phyloP scores from a whole-genome alignment of 192 early-diverging fungal genomes.

The Paraglomus brasilianum region DNA sequence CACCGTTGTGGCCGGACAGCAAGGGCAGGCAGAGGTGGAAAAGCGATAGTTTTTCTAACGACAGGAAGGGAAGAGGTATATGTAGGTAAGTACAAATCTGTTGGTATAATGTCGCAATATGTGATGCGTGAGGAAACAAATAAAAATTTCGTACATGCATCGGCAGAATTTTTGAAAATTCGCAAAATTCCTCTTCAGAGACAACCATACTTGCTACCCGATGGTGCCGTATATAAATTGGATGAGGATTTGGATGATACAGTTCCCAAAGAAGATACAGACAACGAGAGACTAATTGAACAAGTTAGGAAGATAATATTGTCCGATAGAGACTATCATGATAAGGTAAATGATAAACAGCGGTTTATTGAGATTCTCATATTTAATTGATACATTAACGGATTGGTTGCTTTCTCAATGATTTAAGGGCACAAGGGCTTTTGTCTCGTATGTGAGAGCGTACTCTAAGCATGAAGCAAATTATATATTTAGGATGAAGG shows the following conservation, averaged over 20 bases:
- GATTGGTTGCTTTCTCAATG: not conserved
- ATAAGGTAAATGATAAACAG: conserved; percentile 36
- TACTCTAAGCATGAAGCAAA: conserved; percentile 93
- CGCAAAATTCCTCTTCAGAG: conserved; percentile 82
- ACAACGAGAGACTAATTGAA: conserved; percentile 53
- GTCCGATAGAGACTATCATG: conserved; percentile 77
- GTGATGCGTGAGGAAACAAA: not conserved
- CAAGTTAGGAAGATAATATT: conserved; percentile 55
- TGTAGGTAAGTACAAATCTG: conserved; percentile 46
- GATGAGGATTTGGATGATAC: conserved; percentile 29
- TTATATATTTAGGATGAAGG: conserved; percentile 87
- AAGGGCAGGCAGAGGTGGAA: conserved; percentile 80
- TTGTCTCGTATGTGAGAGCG: conserved; percentile 86
- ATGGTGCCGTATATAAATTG: conserved; percentile 32
- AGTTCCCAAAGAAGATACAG: conserved; percentile 40
- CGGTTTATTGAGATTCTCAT: not conserved
- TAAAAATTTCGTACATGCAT: not conserved
- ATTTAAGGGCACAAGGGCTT: conserved; percentile 67
- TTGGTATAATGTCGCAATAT: not conserved
- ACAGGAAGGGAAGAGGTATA: conserved; percentile 88
- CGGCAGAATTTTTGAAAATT: conserved; percentile 69
- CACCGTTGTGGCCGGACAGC: conserved; percentile 96
- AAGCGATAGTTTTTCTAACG: conserved; percentile 81
- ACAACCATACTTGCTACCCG: conserved; percentile 49
- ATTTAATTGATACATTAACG: not conserved